These are phyloP conservation scores for Chlorella sp. DNA, from an alignment of 139 green algal species.

Conservation along the genomic window DNA sequence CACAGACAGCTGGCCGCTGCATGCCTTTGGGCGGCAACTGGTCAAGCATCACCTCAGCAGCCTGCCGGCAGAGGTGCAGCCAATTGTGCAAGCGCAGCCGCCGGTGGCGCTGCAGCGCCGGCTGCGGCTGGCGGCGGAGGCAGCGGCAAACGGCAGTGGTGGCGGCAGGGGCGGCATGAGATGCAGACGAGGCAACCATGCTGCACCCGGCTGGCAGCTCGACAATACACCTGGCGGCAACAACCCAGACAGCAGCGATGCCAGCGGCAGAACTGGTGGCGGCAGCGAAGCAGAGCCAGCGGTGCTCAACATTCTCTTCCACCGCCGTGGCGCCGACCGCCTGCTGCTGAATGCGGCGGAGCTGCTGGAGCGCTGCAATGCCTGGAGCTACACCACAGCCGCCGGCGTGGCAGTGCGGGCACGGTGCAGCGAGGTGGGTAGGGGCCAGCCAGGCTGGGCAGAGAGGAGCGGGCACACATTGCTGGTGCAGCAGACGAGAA, in stretches of 20 bases:
- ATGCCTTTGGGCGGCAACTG: background rate
- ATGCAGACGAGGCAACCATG: background rate
- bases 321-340: background rate
- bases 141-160: background rate
- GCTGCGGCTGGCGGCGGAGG: background rate
- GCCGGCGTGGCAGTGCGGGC: background rate
- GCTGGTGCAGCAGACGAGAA: too few relatives aligned
- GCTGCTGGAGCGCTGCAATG: slow-evolving; percentile 6
- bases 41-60: background rate
- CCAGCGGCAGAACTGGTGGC: background rate
- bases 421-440: background rate
- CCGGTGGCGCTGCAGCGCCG: too few relatives aligned
- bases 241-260: background rate
- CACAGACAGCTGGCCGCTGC: background rate
- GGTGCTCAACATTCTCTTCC: slow-evolving; percentile 11
- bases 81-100: too few relatives aligned
- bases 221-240: too few relatives aligned
- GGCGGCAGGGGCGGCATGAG: background rate
- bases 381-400: background rate
- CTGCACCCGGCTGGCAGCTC: too few relatives aligned
- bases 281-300: background rate
- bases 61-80: background rate
- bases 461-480: too few relatives aligned
- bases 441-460: too few relatives aligned
- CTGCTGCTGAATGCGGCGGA: slow-evolving; percentile 11